A percentile compares a stretch with the other conserved stretches of the same genome.
phyloP scores from a whole-genome alignment of 352 stramenopile species.

The Pythium angustatum region DNA sequence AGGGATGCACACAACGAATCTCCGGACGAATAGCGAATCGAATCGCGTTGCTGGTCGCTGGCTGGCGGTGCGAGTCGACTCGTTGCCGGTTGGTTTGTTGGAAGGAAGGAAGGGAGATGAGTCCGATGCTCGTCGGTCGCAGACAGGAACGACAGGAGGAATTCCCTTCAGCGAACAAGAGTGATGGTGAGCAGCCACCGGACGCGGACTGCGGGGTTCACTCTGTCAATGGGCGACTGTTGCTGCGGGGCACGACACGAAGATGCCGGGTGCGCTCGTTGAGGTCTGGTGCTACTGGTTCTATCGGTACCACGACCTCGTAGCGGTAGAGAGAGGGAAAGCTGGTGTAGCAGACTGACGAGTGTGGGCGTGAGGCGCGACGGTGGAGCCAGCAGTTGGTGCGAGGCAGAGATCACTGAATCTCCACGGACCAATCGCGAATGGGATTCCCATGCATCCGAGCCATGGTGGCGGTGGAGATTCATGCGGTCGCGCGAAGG shows the following conservation, averaged over 20 bases:
- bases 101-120: constrained; percentile 7
- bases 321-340: neutral
- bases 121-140: neutral
- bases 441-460: neutral
- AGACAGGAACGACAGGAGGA: neutral
- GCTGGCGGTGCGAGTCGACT: neutral
- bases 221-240: neutral
- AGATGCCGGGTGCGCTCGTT: no score
- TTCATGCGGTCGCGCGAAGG: constrained; percentile 22
- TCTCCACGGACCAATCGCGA: constrained; percentile 16
- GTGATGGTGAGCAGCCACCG: neutral
- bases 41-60: neutral
- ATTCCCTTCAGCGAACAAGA: neutral
- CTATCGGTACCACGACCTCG: no score
- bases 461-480: constrained; percentile 1
- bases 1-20: constrained; percentile 6
- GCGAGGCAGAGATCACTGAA: neutral
- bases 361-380: neutral
- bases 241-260: no score
- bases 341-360: no score
- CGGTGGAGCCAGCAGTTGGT: neutral
- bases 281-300: no score
- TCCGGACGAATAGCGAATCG: constrained; percentile 7
- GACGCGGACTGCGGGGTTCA: no score
- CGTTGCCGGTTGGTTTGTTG: no score